Base-by-base conservation (phyloP, 805 yeast species). In the Kodamaea lidongshanica region DNA sequence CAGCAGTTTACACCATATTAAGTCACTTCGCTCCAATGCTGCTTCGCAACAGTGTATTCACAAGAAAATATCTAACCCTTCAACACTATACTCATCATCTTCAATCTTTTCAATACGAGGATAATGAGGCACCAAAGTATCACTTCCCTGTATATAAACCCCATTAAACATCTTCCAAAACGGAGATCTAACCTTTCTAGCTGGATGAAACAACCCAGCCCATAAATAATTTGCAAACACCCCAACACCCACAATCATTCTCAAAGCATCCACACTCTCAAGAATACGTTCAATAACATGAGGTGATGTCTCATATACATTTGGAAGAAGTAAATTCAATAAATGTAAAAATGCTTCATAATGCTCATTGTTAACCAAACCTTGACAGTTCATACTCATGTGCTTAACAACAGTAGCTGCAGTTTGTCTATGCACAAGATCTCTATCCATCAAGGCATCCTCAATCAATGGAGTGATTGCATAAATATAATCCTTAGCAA, bases 171-270 rank as follows among this genome's bases (percentile, higher is more conserved):
- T 52, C 40, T 70, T 77, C 97, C 97, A 92, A 53, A 80, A 92
- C 0, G 92, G 78, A 4, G 57, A 59, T 38, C 98, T 66, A 0
- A 92, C 97, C 46, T 79, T 82, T 34, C 80, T 65, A 0, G 97
- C 96, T 1, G 97, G 94, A 45, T 92, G 97, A 52, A 87, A 92
- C 12, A 92, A 58, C 0, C 99, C 99, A 0, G 79, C 77, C 80
- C 95, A 74, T 0, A 81, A 45, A 52, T 92, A 92, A 44, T 82
- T 77, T 67, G 81, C 51, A 33, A 81, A 63, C 1, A 76, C 46
- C 0, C 95, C 96, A 4, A 73, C 67, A 0, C 99, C 99, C 9
- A 88, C 52, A 0, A 79, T 79, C 26, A 69, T 60, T 19, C 89
- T 63, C 16, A 86, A 50, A 2, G 84, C 79, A 36, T 82, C 87